These are phyloP conservation scores for Malbranchea zuffiana DNA, from an alignment of 2,329 filamentous ascomycete species.

Conservation along the genomic window DNA sequence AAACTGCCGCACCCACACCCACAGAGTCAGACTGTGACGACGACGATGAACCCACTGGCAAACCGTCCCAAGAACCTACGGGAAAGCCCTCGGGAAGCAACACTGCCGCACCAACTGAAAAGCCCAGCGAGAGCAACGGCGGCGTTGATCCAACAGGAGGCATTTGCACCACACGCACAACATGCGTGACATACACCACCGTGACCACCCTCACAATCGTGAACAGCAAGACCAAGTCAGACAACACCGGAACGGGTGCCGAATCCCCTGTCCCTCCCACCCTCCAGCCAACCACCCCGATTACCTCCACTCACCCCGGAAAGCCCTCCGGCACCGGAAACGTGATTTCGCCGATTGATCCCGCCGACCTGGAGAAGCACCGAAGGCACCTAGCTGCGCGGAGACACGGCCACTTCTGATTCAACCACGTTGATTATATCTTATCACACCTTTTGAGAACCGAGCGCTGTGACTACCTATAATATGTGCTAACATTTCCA, in stretches of 20 bases:
- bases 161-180: conserved; percentile 6
- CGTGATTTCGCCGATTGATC: neutral
- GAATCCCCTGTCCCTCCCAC: neutral
- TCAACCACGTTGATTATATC: no score
- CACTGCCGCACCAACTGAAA: neutral
- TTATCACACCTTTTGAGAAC: no score
- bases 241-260: neutral
- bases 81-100: no score
- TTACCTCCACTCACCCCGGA: neutral
- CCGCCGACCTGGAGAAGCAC: neutral
- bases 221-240: neutral
- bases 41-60: neutral
- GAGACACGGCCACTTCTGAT: no score
- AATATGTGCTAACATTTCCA: no score
- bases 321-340: neutral
- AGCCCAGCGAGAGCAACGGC: neutral
- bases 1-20: neutral
- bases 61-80: no score
- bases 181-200: conserved; percentile 5
- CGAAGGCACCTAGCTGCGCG: no score
- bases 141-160: conserved; percentile 1
- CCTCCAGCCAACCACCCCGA: neutral
- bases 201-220: conserved; percentile 6
- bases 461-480: no score
- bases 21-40: neutral